These are phyloP conservation scores for Zhuliangozyma blackwelliae DNA, from an alignment of 1,139 yeast genomes.

Conservation along the genomic window DNA sequence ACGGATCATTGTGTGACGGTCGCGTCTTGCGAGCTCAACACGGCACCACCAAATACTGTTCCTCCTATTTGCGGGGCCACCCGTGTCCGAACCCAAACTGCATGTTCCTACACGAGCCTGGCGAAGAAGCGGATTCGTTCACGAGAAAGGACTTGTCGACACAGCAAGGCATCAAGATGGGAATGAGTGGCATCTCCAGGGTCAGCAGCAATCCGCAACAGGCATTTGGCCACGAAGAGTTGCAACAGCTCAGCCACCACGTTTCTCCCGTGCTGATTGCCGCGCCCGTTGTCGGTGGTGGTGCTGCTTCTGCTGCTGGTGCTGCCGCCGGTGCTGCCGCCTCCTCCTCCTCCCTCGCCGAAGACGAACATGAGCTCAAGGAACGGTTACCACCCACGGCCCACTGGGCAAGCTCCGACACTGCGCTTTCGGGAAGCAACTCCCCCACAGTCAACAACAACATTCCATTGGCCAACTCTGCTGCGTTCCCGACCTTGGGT, in stretches of 20 bases:
- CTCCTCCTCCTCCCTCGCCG: background rate
- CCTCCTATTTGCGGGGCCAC: conserved; percentile 89
- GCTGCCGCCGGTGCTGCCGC: background rate
- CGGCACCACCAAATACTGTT: conserved; percentile 98
- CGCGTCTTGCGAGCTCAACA: conserved; percentile 86
- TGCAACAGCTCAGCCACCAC: conserved; percentile 2
- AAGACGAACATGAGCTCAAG: conserved; percentile 4
- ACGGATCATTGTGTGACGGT: conserved; percentile 92
- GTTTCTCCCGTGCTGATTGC: no score
- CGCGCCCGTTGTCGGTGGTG: no score
- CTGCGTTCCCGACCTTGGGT: conserved; percentile 71
- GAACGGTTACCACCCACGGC: conserved; percentile 53
- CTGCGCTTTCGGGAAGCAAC: conserved; percentile 18
- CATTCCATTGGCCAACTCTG: conserved; percentile 44
- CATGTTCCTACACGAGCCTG: conserved; percentile 98
- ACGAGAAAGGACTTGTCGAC: conserved; percentile 90
- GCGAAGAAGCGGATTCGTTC: conserved; percentile 97
- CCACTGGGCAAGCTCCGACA: conserved; percentile 48
- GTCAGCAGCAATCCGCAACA: conserved; percentile 2
- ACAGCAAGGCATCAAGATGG: conserved; percentile 66
- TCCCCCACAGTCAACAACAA: conserved; percentile 35
- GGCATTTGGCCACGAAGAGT: conserved; percentile 15
- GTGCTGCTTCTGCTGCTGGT: no score
- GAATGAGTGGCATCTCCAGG: conserved; percentile 21
- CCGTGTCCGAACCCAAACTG: conserved; percentile 98